Percentiles rank a stretch among this genome's conserved stretches.
Evolutionary conservation across 352 stramenopile genomes (phyloP).

Genomic region (Thalassiosira oceanica): DNA sequence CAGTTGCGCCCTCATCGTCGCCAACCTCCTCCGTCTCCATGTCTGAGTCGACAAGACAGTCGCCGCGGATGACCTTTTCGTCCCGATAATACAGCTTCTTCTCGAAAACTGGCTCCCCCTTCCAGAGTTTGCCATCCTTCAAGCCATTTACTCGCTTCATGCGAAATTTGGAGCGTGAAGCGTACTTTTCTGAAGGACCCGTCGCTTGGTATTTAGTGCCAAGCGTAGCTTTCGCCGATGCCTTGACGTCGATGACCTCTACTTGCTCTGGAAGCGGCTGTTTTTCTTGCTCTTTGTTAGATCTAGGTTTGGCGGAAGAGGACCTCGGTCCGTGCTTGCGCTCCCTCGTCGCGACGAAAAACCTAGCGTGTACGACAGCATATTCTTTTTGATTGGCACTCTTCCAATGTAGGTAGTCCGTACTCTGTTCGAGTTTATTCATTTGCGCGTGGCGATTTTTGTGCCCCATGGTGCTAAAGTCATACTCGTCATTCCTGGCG

Average conservation of each 20-base stretch:
- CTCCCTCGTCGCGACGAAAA: slow-evolving; percentile 29
- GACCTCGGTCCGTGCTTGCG: slow-evolving; percentile 9
- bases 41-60: slow-evolving; percentile 6
- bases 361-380: slow-evolving; percentile 35
- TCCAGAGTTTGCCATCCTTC: slow-evolving; percentile 32
- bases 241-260: slow-evolving; percentile 37
- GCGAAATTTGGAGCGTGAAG: slow-evolving; percentile 20
- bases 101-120: slow-evolving; percentile 40
- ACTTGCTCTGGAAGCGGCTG: slow-evolving; percentile 26
- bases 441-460: slow-evolving; percentile 26
- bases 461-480: slow-evolving; percentile 34
- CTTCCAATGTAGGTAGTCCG: slow-evolving; percentile 19
- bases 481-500: slow-evolving; percentile 36
- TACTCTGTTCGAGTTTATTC: slow-evolving; percentile 31
- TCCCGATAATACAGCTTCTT: slow-evolving; percentile 41
- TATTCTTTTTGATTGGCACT: slow-evolving; percentile 34
- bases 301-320: not conserved
- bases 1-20: slow-evolving; percentile 8
- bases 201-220: slow-evolving; percentile 28
- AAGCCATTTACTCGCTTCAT: slow-evolving; percentile 44
- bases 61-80: slow-evolving; percentile 23
- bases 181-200: slow-evolving; percentile 11
- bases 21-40: slow-evolving; percentile 23
- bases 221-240: slow-evolving; percentile 28
- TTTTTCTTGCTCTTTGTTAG: slow-evolving; percentile 6